Conservation (phyloP, 805 yeast species). For the Lachancea lanzarotensis region DNA sequence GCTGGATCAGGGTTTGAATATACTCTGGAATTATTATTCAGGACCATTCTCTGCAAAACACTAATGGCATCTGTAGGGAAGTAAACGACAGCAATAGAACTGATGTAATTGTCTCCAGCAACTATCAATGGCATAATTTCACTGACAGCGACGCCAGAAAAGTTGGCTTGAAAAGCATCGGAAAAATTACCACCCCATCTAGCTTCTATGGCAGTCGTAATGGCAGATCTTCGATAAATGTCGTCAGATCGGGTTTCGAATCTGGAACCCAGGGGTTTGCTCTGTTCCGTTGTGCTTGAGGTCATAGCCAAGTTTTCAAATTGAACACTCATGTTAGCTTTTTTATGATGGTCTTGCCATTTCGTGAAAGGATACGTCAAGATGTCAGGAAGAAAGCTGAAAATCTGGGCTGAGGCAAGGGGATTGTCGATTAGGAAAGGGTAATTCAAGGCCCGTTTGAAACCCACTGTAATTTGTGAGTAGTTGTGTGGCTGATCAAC, state of each 20-base stretch:
- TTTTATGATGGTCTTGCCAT: slow-evolving; percentile 7
- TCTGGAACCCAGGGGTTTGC: no score
- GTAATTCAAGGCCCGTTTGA: slow-evolving; percentile 69
- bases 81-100: slow-evolving; percentile 80
- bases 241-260: background rate
- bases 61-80: slow-evolving; percentile 53
- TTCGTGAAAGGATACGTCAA: slow-evolving; percentile 53
- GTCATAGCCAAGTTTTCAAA: no score
- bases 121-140: slow-evolving; percentile 74
- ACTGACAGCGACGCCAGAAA: slow-evolving; percentile 47
- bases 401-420: slow-evolving; percentile 67
- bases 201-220: background rate
- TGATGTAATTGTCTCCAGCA: slow-evolving; percentile 50
- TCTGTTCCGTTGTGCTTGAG: no score
- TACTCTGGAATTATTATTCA: slow-evolving; percentile 47
- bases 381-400: slow-evolving; percentile 63
- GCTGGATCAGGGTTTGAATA: slow-evolving; percentile 56
- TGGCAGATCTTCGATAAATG: background rate
- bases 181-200: background rate
- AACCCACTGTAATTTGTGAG: slow-evolving; percentile 29
- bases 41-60: slow-evolving; percentile 44
- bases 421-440: slow-evolving; percentile 79
- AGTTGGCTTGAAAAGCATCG: slow-evolving; percentile 13
- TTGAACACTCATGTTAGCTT: slow-evolving; percentile 1
- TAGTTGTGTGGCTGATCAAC: slow-evolving; percentile 27